phyloP scores from a whole-genome alignment of 2,329 filamentous ascomycete genomes.

The Aspergillus costaricaensis region DNA sequence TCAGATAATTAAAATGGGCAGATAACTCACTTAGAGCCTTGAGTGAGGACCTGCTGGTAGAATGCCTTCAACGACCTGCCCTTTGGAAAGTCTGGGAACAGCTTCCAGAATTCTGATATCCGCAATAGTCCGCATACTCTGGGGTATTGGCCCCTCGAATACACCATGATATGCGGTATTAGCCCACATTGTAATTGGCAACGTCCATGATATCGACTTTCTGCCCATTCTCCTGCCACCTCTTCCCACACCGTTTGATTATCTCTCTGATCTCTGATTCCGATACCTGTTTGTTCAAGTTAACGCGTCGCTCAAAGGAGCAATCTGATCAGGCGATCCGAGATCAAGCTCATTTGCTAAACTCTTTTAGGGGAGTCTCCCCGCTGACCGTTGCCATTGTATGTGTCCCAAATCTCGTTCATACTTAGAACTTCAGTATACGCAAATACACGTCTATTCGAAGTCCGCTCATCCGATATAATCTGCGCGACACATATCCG shows the following conservation, averaged over 20 bases:
- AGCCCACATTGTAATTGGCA: neutral
- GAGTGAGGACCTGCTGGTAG: neutral
- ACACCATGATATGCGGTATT: conserved; percentile 34
- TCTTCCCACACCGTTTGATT: neutral
- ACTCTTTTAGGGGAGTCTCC: conserved; percentile 31
- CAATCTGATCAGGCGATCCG: too few species aligned
- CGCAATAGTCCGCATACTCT: conserved; percentile 51
- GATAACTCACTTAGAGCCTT: neutral
- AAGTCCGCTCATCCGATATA: conserved; percentile 50
- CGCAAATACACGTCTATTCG: conserved; percentile 47
- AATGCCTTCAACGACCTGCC: neutral
- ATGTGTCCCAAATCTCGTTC: conserved; percentile 41
- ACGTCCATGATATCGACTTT: neutral
- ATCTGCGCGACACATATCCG: conserved; percentile 50
- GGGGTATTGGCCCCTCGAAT: conserved; percentile 53
- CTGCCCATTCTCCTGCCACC: neutral
- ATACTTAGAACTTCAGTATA: conserved; percentile 46
- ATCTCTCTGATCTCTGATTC: neutral
- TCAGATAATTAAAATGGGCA: too few species aligned
- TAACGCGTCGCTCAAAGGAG: too few species aligned
- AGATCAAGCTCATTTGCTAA: too few species aligned
- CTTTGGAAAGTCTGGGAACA: conserved; percentile 47
- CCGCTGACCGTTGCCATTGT: conserved; percentile 47
- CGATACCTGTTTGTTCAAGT: too few species aligned
- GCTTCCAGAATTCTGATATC: conserved; percentile 51